Evolutionary conservation across 2,329 filamentous ascomycete species (phyloP).

Genomic region (Blumeria graminis): DNA sequence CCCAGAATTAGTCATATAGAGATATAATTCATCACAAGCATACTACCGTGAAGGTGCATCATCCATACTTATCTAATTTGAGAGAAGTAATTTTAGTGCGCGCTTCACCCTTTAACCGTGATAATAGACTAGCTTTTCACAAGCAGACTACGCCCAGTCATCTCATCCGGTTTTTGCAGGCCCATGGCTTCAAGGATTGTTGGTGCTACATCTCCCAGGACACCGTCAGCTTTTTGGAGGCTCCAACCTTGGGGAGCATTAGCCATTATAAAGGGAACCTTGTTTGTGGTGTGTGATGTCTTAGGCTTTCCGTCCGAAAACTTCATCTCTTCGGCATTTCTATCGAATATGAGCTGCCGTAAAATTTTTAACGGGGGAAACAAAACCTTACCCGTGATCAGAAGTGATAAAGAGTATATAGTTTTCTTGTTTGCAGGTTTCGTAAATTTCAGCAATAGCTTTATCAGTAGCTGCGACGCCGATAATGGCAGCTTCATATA

Average conservation of each 20-base stretch:
- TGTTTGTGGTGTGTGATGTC: slow-evolving; percentile 94
- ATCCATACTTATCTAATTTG: too few relatives aligned
- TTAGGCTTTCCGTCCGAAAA: slow-evolving; percentile 88
- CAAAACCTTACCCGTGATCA: slow-evolving; percentile 51
- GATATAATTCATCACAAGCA: too few relatives aligned
- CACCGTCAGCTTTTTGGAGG: slow-evolving; percentile 51
- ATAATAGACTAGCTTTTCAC: slow-evolving; percentile 30
- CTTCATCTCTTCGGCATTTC: slow-evolving; percentile 96
- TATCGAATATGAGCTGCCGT: slow-evolving; percentile 7
- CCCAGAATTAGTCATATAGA: too few relatives aligned
- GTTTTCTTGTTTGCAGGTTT: slow-evolving; percentile 77
- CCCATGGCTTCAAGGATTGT: slow-evolving; percentile 83
- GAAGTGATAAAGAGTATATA: slow-evolving; percentile 91
- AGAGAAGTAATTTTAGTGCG: too few relatives aligned
- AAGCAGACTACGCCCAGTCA: slow-evolving; percentile 70
- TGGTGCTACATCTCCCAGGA: slow-evolving; percentile 94
- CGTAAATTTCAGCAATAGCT: slow-evolving; percentile 79
- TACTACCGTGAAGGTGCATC: slow-evolving; percentile 2
- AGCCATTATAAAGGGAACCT: slow-evolving; percentile 93
- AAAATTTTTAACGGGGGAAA: background rate
- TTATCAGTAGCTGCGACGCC: slow-evolving; percentile 72
- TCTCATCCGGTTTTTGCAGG: slow-evolving; percentile 67
- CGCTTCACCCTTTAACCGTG: too few relatives aligned
- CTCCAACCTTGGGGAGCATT: slow-evolving; percentile 82
- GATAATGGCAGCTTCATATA: slow-evolving; percentile 80